Conservation (phyloP, 768 basidiomycete species). For the Kondoa malvinella region DNA sequence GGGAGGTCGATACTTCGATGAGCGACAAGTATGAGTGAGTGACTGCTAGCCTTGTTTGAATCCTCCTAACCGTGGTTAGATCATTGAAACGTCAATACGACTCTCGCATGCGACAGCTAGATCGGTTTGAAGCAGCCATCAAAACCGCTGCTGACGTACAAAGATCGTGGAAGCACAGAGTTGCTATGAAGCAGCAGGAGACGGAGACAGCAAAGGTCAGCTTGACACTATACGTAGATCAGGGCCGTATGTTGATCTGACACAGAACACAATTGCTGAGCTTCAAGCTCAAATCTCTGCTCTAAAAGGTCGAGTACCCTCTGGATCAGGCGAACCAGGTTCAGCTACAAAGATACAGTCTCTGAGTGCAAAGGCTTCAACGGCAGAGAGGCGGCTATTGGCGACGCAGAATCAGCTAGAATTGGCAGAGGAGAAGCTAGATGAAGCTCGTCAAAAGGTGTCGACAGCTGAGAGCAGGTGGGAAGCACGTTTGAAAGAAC, state of each 20-base stretch:
- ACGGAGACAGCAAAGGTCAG: slow-evolving; percentile 66
- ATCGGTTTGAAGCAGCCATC: slow-evolving; percentile 73
- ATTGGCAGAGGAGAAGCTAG: slow-evolving; percentile 68
- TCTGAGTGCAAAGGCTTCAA: slow-evolving; percentile 53
- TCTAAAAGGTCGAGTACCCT: slow-evolving; percentile 33
- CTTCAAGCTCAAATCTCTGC: slow-evolving; percentile 51
- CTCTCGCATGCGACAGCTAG: slow-evolving; percentile 72
- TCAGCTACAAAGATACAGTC: slow-evolving; percentile 56
- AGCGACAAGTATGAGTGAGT: slow-evolving; percentile 47
- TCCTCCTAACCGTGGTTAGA: not conserved
- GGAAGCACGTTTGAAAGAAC: slow-evolving; percentile 89
- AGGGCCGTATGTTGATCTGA: slow-evolving; percentile 1
- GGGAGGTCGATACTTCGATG: slow-evolving; percentile 58
- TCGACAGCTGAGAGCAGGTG: slow-evolving; percentile 64
- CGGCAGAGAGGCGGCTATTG: slow-evolving; percentile 73
- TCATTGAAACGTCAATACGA: slow-evolving; percentile 60
- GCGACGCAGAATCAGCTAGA: slow-evolving; percentile 69
- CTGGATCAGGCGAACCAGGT: slow-evolving; percentile 27
- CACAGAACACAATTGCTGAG: slow-evolving; percentile 46
- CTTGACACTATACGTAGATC: not conserved
- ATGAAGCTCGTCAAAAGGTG: slow-evolving; percentile 53
- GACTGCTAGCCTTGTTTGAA: not conserved
- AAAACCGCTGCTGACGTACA: slow-evolving; percentile 69
- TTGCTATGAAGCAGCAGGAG: slow-evolving; percentile 71
- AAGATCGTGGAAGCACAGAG: slow-evolving; percentile 63